A percentile compares a stretch with the other conserved stretches of the same genome.
Evolutionary conservation across 495 filamentous ascomycete species (phyloP).

Genomic region (Haplographium delicatum): DNA sequence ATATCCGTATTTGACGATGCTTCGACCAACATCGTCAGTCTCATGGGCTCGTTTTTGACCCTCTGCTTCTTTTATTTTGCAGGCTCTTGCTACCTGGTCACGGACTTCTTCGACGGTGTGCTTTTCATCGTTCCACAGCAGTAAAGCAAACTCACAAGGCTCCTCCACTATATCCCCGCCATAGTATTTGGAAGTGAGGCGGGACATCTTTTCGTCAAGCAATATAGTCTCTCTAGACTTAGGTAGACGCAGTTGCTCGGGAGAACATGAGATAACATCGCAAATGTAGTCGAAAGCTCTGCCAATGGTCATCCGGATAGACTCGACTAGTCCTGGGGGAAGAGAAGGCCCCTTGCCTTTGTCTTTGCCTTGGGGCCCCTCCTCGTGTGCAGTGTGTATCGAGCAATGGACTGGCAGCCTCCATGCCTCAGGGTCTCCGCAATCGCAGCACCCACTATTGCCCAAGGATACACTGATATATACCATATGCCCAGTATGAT

Average conservation of each 20-base stretch:
- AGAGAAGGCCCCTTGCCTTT: constrained; percentile 57
- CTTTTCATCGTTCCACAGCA: constrained; percentile 98
- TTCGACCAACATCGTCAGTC: constrained; percentile 79
- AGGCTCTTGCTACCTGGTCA: constrained; percentile 85
- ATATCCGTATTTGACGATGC: constrained; percentile 68
- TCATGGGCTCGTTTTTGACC: constrained; percentile 75
- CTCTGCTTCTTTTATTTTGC: constrained; percentile 62
- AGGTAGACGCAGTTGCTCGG: constrained; percentile 81
- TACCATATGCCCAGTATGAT: constrained; percentile 91
- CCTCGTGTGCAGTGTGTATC: constrained; percentile 70
- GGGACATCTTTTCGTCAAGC: constrained; percentile 74
- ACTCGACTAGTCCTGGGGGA: constrained; percentile 65
- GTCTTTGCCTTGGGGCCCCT: constrained; percentile 47
- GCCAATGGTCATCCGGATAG: constrained; percentile 77
- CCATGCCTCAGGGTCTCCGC: constrained; percentile 94
- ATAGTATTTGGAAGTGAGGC: constrained; percentile 70
- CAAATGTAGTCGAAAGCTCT: constrained; percentile 88
- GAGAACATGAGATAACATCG: constrained; percentile 95
- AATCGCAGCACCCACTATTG: constrained; percentile 95
- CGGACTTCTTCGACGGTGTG: constrained; percentile 90
- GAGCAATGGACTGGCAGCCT: constrained; percentile 80
- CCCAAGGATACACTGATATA: constrained; percentile 78
- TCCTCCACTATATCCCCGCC: constrained; percentile 30
- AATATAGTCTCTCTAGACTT: constrained; percentile 77
- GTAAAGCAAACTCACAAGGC: constrained; percentile 72